Conservation (phyloP, 2,329 filamentous ascomycete species). For the Pyrenochaeta sp. region DNA sequence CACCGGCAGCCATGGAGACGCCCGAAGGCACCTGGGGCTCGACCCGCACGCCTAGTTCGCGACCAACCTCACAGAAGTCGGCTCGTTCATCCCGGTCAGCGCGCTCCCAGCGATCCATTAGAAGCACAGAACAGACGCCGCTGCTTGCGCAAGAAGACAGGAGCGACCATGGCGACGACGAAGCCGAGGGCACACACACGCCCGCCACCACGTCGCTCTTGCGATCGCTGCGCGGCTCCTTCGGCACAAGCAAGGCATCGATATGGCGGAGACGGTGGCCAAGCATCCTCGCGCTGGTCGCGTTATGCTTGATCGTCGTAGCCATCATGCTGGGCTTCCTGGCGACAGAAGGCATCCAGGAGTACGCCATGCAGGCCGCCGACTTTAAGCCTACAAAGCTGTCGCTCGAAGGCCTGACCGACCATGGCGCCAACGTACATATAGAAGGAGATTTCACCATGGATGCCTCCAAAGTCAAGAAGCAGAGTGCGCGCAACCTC, state of each 20-base stretch:
- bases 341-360: constrained; percentile 78
- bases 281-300: constrained; percentile 74
- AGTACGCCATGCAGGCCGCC: constrained; percentile 84
- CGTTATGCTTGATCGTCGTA: constrained; percentile 69
- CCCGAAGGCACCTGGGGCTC: constrained; percentile 47
- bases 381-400: constrained; percentile 84
- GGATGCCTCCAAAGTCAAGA: constrained; percentile 77
- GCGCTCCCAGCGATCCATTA: constrained; percentile 39
- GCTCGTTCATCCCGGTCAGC: constrained; percentile 41
- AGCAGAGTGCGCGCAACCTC: constrained; percentile 74
- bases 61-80: constrained; percentile 48
- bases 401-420: constrained; percentile 84
- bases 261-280: constrained; percentile 70
- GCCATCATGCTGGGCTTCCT: constrained; percentile 85
- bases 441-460: constrained; percentile 83
- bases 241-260: constrained; percentile 31
- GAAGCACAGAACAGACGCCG: constrained; percentile 51
- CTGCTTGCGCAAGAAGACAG: constrained; percentile 42
- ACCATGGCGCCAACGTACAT: constrained; percentile 77
- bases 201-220: constrained; percentile 48
- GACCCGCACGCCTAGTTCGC: constrained; percentile 45
- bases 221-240: constrained; percentile 40
- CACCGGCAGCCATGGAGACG: constrained; percentile 36
- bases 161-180: constrained; percentile 31
- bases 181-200: constrained; percentile 28